phyloP scores from a whole-genome alignment of 208 protist genomes.

The Wallacemonas rigidus region DNA sequence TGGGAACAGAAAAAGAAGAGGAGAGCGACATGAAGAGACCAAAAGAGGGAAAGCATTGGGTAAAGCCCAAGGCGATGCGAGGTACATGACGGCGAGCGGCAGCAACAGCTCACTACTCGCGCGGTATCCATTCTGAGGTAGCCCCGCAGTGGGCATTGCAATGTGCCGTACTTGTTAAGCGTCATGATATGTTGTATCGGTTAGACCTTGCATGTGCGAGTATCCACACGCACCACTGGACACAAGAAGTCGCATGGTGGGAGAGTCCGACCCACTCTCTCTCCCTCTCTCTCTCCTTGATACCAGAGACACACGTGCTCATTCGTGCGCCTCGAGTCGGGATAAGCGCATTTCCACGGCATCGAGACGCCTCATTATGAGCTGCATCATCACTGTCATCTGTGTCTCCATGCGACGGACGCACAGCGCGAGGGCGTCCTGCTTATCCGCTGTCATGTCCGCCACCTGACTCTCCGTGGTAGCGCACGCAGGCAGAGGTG shows the following conservation, averaged over 20 bases:
- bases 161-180: no score
- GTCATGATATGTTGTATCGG: no score
- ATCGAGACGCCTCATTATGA: constrained; percentile 24
- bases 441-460: background rate
- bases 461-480: no score
- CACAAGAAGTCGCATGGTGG: background rate
- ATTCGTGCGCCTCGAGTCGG: constrained; percentile 19
- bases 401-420: constrained; percentile 20
- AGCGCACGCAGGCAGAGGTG: no score
- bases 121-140: background rate
- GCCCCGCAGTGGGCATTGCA: no score
- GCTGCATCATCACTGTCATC: constrained; percentile 21
- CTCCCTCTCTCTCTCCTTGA: no score
- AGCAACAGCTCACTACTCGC: background rate
- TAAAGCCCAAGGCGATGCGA: background rate
- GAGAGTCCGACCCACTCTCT: no score
- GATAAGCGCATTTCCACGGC: constrained; percentile 25
- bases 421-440: constrained; percentile 14
- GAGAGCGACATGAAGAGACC: background rate
- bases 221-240: no score
- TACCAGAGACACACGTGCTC: background rate
- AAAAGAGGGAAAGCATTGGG: constrained; percentile 4
- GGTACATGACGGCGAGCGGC: background rate
- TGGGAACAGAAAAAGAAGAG: background rate
- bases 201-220: no score